Conservation (phyloP, 2,329 filamentous ascomycete species). For the Leptographium wingfieldii region DNA sequence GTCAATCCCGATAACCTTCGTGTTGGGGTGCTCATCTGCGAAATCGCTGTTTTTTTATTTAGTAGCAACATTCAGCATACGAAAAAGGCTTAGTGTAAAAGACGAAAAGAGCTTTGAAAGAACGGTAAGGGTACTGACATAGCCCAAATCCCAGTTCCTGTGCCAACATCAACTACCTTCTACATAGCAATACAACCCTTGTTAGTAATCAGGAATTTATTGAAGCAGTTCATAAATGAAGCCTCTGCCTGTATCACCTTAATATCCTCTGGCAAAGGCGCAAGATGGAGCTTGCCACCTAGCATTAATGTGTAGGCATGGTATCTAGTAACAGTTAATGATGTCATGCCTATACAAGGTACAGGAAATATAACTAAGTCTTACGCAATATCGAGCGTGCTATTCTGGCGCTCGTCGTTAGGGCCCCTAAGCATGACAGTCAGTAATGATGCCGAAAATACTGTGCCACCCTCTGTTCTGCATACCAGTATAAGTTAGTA, state of each 20-base stretch:
- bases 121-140: slow-evolving; percentile 9
- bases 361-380: background rate
- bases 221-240: no score
- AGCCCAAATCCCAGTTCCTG: slow-evolving; percentile 29
- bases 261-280: slow-evolving; percentile 14
- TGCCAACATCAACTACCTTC: slow-evolving; percentile 6
- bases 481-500: background rate
- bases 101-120: no score
- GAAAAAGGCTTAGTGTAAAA: no score
- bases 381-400: slow-evolving; percentile 19
- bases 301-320: slow-evolving; percentile 15
- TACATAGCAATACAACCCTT: background rate
- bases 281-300: slow-evolving; percentile 15
- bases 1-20: slow-evolving; percentile 29
- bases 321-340: slow-evolving; percentile 12
- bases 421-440: slow-evolving; percentile 5
- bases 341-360: no score
- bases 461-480: no score
- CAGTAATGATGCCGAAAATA: no score
- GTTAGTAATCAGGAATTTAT: no score
- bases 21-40: slow-evolving; percentile 24
- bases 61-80: no score
- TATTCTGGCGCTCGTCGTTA: slow-evolving; percentile 20
- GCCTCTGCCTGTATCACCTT: background rate
- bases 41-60: slow-evolving; percentile 25